Evolutionary conservation across 2,329 filamentous ascomycete species (phyloP), one percentile per base, ranked within the genome.

Genomic region (Trichophyton rubrum): DNA sequence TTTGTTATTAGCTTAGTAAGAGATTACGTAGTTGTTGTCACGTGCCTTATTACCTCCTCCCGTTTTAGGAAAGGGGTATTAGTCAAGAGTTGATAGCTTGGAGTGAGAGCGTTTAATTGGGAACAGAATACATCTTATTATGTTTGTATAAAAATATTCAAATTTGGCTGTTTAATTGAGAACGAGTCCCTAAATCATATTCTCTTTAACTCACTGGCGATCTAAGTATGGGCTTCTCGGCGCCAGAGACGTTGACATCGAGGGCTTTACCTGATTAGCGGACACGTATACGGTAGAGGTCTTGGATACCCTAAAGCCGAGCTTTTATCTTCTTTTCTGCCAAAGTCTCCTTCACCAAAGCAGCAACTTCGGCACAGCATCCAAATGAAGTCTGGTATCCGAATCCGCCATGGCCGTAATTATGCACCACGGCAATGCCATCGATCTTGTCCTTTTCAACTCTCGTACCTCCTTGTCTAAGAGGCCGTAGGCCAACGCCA

Each of bases 401-500:
- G 62, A 74, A 76, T 6, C 74, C 75, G n/a, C 70, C 73, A 70
- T 76, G 74, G 15, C 74, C 75, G 62, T 77, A 77, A 62, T 77
- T 77, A 64, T 76, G 73, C 51, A 75, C 71, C 45, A 75, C 67
- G 72, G 81, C 81, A 2, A 82, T 79, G 5, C 82, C 84, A 58
- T 80, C 75, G 51, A 89, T 81, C 64, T 75, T 77, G 70, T 91
- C 87, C 68, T 79, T 85, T 73, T 95, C 90, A 13, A 95, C 77
- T 61, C 90, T 80, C 20, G 89, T 84, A 0, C 90, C 90, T 1
- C 81, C 86, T 60, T 83, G 79, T 58, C 91, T 79, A 69, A 86
- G 82, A 3, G 91, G 91, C 62, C 91, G 79, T 67, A 96, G 69
- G 0, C 91, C 91, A 13, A 95, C 90, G 3, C 85, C 87, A 70